phyloP scores from a whole-genome alignment of 768 basidiomycete species.

The Tylopilus felleus region DNA sequence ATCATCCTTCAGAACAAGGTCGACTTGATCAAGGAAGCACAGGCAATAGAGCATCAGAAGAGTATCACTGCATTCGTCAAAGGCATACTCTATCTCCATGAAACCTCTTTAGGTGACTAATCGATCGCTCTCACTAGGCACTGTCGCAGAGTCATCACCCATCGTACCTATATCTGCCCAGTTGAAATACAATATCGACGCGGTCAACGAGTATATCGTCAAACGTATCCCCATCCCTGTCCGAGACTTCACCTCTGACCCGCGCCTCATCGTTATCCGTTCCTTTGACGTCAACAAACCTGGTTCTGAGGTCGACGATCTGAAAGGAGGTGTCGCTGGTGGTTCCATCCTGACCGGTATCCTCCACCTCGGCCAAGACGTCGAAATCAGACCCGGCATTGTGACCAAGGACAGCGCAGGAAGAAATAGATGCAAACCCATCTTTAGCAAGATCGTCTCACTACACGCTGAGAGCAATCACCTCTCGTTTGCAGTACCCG shows the following conservation, averaged over 20 bases:
- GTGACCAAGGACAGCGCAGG: constrained; percentile 93
- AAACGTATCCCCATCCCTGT: constrained; percentile 93
- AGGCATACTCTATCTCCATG: constrained; percentile 43
- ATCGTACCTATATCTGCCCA: constrained; percentile 99
- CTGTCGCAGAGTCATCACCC: constrained; percentile 94
- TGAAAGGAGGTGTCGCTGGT: constrained; percentile 98
- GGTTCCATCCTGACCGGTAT: constrained; percentile 94
- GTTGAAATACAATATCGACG: constrained; percentile 98
- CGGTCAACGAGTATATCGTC: constrained; percentile 97
- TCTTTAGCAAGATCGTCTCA: constrained; percentile 87
- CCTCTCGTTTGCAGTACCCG: constrained; percentile 92
- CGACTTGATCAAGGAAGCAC: constrained; percentile 92
- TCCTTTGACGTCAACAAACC: constrained; percentile 99
- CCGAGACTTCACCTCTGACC: constrained; percentile 89
- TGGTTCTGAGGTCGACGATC: constrained; percentile 92
- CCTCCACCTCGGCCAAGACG: constrained; percentile 84
- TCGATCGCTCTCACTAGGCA: constrained; percentile 51
- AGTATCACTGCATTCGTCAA: constrained; percentile 95
- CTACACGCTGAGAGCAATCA: constrained; percentile 95
- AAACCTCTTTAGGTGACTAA: background rate
- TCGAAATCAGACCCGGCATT: constrained; percentile 96
- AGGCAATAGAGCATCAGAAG: constrained; percentile 94
- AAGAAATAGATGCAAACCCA: constrained; percentile 87
- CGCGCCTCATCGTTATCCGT: constrained; percentile 95
- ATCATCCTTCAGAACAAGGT: constrained; percentile 99